Percentiles rank a stretch among this genome's conserved stretches.
Conservation (phyloP, 164 flowering plant genomes). For the Aristolochia fimbriata region DNA sequence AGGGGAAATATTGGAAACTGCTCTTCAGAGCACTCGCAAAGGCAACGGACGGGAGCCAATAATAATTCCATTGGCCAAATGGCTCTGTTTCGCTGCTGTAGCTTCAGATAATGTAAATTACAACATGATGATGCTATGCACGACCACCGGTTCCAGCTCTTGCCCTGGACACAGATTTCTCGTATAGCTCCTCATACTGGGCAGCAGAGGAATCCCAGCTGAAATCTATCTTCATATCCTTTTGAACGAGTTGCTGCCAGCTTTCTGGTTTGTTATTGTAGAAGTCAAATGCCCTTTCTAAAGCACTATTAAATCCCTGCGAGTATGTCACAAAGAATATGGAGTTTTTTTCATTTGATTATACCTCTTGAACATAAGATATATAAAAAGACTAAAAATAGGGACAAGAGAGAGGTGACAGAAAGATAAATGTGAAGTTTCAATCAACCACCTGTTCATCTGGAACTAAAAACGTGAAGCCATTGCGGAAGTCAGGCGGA, state of each 20-base stretch:
- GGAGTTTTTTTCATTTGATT: background rate
- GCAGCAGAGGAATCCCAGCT: slow-evolving; percentile 86
- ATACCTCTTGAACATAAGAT: background rate
- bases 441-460: slow-evolving; percentile 65
- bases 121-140: background rate
- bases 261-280: slow-evolving; percentile 32
- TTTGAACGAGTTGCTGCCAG: slow-evolving; percentile 75
- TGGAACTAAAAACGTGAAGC: slow-evolving; percentile 62
- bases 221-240: slow-evolving; percentile 76
- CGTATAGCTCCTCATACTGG: slow-evolving; percentile 72
- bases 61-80: no score
- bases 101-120: no score
- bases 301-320: slow-evolving; percentile 65
- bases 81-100: no score
- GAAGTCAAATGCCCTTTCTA: slow-evolving; percentile 76
- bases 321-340: background rate
- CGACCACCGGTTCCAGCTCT: slow-evolving; percentile 24
- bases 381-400: background rate
- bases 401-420: background rate
- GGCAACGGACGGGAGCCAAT: no score
- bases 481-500: slow-evolving; percentile 67
- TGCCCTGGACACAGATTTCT: slow-evolving; percentile 68
- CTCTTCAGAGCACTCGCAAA: no score
- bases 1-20: no score
- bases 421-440: background rate